These are phyloP conservation scores for Kwoniella dendrophila DNA, from an alignment of 768 basidiomycete species.

Conservation along the genomic window DNA sequence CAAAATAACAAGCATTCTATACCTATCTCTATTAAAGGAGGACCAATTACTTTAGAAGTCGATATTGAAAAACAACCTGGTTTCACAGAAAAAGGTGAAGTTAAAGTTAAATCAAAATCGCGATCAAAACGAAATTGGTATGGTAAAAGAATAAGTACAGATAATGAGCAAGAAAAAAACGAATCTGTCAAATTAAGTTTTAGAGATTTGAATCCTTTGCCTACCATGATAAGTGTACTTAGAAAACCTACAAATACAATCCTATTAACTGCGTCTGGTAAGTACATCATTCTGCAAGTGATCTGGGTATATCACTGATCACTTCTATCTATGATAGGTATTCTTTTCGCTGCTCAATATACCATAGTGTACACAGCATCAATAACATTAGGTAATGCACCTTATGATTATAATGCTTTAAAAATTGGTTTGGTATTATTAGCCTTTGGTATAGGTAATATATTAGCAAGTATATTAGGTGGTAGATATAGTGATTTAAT, in stretches of 20 bases:
- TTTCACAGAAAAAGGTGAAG: not conserved
- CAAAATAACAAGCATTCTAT: not conserved
- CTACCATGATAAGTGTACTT: constrained; percentile 65
- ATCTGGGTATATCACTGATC: no score
- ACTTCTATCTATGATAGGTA: constrained; percentile 58
- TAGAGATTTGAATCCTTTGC: constrained; percentile 73
- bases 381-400: constrained; percentile 63
- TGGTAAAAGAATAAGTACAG: constrained; percentile 27
- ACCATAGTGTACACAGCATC: constrained; percentile 73
- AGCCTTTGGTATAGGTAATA: constrained; percentile 66
- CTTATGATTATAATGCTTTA: constrained; percentile 70
- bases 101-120: constrained; percentile 1
- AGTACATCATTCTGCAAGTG: constrained; percentile 22
- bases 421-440: constrained; percentile 76
- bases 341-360: constrained; percentile 73
- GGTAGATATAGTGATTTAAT: constrained; percentile 66
- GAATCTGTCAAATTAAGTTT: constrained; percentile 63
- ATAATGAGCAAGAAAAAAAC: constrained; percentile 17
- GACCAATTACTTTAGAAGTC: not conserved
- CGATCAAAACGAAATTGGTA: constrained; percentile 1
- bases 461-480: constrained; percentile 64
- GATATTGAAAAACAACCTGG: constrained; percentile 10
- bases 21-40: not conserved
- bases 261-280: constrained; percentile 69
- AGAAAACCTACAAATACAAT: constrained; percentile 68